phyloP scores from a whole-genome alignment of 305 asterid genomes.

The Plantago coronopus region DNA sequence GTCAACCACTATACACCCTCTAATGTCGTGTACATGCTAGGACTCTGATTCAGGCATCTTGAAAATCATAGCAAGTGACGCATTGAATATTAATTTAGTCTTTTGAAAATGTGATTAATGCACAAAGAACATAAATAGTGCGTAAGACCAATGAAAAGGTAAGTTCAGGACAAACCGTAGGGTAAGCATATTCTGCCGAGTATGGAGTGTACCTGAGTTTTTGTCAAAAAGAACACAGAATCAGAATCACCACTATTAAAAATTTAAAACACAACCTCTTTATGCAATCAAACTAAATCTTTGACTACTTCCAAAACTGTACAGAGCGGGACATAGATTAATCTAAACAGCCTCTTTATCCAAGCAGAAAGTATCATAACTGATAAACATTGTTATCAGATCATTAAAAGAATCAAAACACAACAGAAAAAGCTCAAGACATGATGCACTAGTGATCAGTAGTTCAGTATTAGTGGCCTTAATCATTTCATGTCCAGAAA shows the following conservation, averaged over 20 bases:
- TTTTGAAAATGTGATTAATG: not conserved
- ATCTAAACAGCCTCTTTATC: slow-evolving; percentile 4
- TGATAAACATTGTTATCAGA: not conserved
- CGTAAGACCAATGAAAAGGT: not conserved
- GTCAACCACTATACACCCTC: too few species aligned
- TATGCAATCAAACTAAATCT: not conserved
- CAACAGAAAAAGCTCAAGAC: too few species aligned
- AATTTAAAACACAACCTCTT: too few species aligned
- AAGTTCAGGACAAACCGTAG: slow-evolving; percentile 61
- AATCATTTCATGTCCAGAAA: slow-evolving; percentile 8
- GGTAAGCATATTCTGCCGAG: slow-evolving; percentile 87
- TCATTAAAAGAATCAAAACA: too few species aligned
- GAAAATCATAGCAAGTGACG: not conserved
- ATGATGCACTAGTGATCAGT: not conserved
- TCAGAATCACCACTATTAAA: slow-evolving; percentile 5
- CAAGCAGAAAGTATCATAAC: not conserved
- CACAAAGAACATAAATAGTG: not conserved
- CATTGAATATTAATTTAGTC: too few species aligned
- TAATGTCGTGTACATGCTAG: too few species aligned
- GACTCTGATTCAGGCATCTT: too few species aligned
- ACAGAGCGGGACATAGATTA: not conserved
- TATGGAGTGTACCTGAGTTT: slow-evolving; percentile 78
- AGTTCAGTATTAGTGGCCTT: too few species aligned
- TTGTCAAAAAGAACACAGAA: slow-evolving; percentile 27
- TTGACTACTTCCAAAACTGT: too few species aligned